Conservation (phyloP, 805 yeast species). For the Scheffersomyces spartinae region DNA sequence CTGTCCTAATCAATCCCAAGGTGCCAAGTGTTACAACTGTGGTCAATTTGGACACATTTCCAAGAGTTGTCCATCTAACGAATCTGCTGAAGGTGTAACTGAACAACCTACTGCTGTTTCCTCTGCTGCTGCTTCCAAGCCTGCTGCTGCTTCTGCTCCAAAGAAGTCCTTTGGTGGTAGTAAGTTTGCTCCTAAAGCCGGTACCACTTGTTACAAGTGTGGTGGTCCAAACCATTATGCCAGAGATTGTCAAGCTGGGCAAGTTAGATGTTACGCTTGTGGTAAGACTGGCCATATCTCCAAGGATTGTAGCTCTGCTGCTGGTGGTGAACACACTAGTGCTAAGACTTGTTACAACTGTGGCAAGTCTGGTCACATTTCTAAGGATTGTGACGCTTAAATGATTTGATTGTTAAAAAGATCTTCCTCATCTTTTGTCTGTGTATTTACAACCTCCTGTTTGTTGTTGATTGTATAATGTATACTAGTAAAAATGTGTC, state of each 20-base stretch:
- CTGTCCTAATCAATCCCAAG: slow-evolving; percentile 58
- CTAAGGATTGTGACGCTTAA: slow-evolving; percentile 50
- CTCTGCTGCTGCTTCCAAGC: slow-evolving; percentile 12
- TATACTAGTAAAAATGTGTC: no score
- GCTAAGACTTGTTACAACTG: slow-evolving; percentile 63
- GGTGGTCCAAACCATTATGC: slow-evolving; percentile 93
- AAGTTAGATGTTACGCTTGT: slow-evolving; percentile 81
- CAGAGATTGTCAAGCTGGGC: slow-evolving; percentile 70
- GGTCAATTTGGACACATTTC: slow-evolving; percentile 74
- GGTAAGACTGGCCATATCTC: slow-evolving; percentile 86
- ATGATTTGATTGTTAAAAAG: no score
- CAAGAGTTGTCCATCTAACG: slow-evolving; percentile 53
- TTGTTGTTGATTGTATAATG: no score
- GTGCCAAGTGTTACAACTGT: slow-evolving; percentile 73
- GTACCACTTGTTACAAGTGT: slow-evolving; percentile 73
- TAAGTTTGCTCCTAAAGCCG: no score
- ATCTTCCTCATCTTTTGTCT: no score
- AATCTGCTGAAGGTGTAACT: slow-evolving; percentile 7
- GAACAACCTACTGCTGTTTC: slow-evolving; percentile 13
- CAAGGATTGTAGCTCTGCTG: slow-evolving; percentile 59
- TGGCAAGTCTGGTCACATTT: slow-evolving; percentile 77
- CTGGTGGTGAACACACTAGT: slow-evolving; percentile 33
- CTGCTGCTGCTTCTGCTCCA: slow-evolving; percentile 5
- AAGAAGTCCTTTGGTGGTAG: no score
- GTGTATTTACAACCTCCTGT: no score